phyloP scores from a whole-genome alignment of 768 basidiomycete species.

The Coprinopsis cinerea region DNA sequence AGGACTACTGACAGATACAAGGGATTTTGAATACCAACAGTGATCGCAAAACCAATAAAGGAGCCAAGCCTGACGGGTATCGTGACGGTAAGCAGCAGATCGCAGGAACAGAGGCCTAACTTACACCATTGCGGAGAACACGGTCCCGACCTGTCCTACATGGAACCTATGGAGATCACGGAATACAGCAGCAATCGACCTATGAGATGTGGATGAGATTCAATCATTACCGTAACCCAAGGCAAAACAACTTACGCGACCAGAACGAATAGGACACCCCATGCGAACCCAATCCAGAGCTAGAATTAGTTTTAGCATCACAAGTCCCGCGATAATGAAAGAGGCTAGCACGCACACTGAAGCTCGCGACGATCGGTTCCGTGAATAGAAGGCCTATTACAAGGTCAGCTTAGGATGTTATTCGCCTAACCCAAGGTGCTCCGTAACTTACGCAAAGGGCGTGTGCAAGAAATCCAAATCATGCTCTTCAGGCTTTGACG shows the following conservation, averaged over 20 bases:
- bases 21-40: slow-evolving; percentile 43
- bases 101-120: slow-evolving; percentile 15
- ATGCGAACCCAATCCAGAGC: slow-evolving; percentile 68
- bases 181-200: slow-evolving; percentile 56
- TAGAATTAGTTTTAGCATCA: slow-evolving; percentile 19
- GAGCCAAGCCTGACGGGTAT: slow-evolving; percentile 45
- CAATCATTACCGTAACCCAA: background rate
- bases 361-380: slow-evolving; percentile 70
- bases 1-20: slow-evolving; percentile 40
- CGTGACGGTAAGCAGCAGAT: slow-evolving; percentile 4
- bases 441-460: slow-evolving; percentile 57
- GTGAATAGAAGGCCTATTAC: slow-evolving; percentile 54
- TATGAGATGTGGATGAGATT: slow-evolving; percentile 18
- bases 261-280: slow-evolving; percentile 71
- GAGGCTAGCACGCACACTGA: slow-evolving; percentile 57
- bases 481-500: slow-evolving; percentile 47
- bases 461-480: slow-evolving; percentile 64
- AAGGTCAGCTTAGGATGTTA: background rate
- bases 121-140: slow-evolving; percentile 54
- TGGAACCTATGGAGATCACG: slow-evolving; percentile 53
- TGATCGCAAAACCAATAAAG: slow-evolving; percentile 39
- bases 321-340: slow-evolving; percentile 23
- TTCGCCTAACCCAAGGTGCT: background rate
- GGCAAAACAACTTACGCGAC: slow-evolving; percentile 39
- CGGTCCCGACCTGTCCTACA: slow-evolving; percentile 50